Evolutionary conservation across 495 filamentous ascomycete genomes (phyloP).

Genomic region (Talaromyces wortmannii): DNA sequence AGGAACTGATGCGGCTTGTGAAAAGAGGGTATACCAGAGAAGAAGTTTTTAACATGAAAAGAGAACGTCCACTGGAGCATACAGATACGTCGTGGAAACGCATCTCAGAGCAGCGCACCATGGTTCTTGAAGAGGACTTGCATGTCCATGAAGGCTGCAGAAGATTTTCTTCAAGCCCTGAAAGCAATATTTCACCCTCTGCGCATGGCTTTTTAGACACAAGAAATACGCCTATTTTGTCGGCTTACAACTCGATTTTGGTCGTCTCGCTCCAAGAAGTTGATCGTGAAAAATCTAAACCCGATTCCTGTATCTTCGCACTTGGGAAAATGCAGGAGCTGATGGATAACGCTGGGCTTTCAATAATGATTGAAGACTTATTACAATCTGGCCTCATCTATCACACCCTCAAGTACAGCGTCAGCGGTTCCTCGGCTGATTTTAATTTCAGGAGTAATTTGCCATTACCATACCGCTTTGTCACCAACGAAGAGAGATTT

Average conservation of each 20-base stretch:
- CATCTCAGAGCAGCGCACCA: conserved; percentile 36
- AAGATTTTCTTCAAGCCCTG: background rate
- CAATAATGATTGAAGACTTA: background rate
- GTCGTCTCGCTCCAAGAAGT: background rate
- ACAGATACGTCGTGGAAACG: conserved; percentile 57
- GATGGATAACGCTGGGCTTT: background rate
- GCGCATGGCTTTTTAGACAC: background rate
- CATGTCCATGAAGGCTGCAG: background rate
- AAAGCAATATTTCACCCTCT: background rate
- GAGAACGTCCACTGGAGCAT: background rate
- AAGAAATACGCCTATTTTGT: background rate
- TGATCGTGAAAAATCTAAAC: background rate
- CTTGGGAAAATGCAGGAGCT: background rate
- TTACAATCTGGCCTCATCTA: background rate
- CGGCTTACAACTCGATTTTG: background rate
- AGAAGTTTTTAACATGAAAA: background rate
- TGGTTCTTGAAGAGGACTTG: background rate
- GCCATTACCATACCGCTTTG: background rate
- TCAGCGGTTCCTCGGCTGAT: background rate
- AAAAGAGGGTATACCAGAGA: background rate
- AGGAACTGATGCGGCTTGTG: background rate
- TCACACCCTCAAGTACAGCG: background rate
- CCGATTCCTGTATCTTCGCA: background rate
- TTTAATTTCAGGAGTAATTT: background rate
- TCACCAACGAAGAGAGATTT: background rate